Percentiles rank a stretch among this genome's conserved stretches.
Conservation (phyloP, 768 basidiomycete species). For the Trametes punicea region DNA sequence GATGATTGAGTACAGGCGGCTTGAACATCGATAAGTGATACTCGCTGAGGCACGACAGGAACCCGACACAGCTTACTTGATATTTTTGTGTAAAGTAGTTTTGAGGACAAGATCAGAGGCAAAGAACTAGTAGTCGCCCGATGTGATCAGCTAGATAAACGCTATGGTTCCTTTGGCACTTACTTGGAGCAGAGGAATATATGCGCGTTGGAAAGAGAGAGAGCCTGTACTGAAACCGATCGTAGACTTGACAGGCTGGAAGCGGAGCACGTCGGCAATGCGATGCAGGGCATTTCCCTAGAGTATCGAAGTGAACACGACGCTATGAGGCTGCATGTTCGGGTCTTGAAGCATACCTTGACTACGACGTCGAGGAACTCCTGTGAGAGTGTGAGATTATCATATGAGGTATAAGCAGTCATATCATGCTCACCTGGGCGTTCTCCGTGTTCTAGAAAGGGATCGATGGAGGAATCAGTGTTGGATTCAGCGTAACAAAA, state of each 20-base stretch:
- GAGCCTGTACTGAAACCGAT: slow-evolving; percentile 29
- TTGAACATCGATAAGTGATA: too few species aligned
- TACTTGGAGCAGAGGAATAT: slow-evolving; percentile 50
- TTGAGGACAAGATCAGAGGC: slow-evolving; percentile 58
- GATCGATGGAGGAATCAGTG: too few species aligned
- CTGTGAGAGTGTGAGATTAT: slow-evolving; percentile 21
- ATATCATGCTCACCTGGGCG: slow-evolving; percentile 40
- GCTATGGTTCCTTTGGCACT: not conserved
- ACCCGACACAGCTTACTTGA: slow-evolving; percentile 42
- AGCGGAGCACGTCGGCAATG: slow-evolving; percentile 47
- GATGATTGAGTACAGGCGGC: slow-evolving; percentile 17
- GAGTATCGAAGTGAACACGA: not conserved
- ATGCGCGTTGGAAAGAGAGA: slow-evolving; percentile 59
- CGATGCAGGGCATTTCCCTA: slow-evolving; percentile 51
- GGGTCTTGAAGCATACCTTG: too few species aligned
- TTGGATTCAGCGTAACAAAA: not conserved
- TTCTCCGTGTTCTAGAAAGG: slow-evolving; percentile 39
- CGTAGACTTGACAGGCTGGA: slow-evolving; percentile 38
- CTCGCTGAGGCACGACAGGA: not conserved
- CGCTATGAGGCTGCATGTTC: too few species aligned
- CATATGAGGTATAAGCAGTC: too few species aligned
- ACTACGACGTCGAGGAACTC: slow-evolving; percentile 37
- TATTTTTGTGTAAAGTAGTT: slow-evolving; percentile 46
- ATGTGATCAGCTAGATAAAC: slow-evolving; percentile 22
- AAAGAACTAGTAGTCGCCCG: slow-evolving; percentile 40